Conservation (phyloP, 345 rosid species). For the Pistacia integerrima region DNA sequence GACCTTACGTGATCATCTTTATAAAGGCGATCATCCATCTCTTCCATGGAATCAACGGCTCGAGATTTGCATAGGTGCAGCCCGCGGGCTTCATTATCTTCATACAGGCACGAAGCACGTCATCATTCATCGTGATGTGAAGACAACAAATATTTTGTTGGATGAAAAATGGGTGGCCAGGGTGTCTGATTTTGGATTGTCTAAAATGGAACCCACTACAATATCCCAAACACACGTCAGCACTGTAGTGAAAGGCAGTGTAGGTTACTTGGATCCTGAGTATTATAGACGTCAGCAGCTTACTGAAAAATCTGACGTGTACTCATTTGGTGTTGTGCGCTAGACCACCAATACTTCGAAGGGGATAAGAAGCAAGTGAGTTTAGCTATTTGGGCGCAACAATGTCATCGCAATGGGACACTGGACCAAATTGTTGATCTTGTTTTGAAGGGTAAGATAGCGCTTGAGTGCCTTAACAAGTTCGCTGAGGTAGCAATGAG, state of each 20-base stretch:
- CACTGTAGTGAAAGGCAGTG: constrained; percentile 51
- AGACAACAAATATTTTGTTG: constrained; percentile 51
- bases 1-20: constrained; percentile 34
- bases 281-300: constrained; percentile 50
- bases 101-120: constrained; percentile 36
- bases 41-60: constrained; percentile 36
- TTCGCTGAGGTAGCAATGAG: constrained; percentile 44
- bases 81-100: constrained; percentile 35
- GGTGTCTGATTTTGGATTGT: constrained; percentile 57
- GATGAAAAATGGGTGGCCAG: constrained; percentile 59
- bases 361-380: constrained; percentile 24
- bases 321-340: constrained; percentile 62
- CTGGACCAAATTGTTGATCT: constrained; percentile 44
- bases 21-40: constrained; percentile 28
- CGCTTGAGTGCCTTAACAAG: constrained; percentile 36
- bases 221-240: constrained; percentile 43
- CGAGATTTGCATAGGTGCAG: constrained; percentile 39
- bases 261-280: constrained; percentile 66
- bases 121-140: constrained; percentile 57
- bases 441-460: constrained; percentile 30
- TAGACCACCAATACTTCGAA: constrained; percentile 34
- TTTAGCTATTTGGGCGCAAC: constrained; percentile 45
- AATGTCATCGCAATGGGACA: constrained; percentile 26
- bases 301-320: constrained; percentile 68
- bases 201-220: constrained; percentile 38